Conservation (phyloP, 371 early-diverging fungal genomes). For the Nematocida parisii region DNA sequence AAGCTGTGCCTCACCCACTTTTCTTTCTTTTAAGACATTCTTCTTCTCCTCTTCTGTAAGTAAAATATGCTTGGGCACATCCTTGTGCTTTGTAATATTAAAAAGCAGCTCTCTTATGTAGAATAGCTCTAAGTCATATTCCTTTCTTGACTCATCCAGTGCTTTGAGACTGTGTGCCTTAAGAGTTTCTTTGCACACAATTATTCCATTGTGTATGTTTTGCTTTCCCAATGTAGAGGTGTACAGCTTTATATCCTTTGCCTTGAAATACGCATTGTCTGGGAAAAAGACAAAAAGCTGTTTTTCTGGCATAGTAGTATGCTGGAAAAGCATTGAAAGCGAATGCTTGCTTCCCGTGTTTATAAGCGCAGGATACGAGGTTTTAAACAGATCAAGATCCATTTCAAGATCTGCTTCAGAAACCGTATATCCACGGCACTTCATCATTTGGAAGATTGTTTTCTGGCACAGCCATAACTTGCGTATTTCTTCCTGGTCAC, state of each 20-base stretch:
- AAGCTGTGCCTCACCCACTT: constrained; percentile 86
- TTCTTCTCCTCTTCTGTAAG: constrained; percentile 82
- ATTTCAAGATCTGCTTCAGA: constrained; percentile 38
- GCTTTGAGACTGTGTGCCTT: constrained; percentile 57
- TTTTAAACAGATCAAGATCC: constrained; percentile 40
- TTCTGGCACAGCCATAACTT: constrained; percentile 66
- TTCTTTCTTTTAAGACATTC: constrained; percentile 79
- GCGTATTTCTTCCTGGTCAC: constrained; percentile 48
- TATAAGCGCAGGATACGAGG: constrained; percentile 44
- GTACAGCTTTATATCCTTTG: constrained; percentile 63
- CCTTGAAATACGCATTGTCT: constrained; percentile 64
- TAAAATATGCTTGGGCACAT: constrained; percentile 90
- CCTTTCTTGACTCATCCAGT: constrained; percentile 68
- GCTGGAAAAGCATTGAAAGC: constrained; percentile 55
- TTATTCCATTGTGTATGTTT: constrained; percentile 63
- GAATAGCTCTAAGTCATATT: constrained; percentile 84
- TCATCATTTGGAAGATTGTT: constrained; percentile 67
- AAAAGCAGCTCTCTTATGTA: constrained; percentile 87
- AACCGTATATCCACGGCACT: constrained; percentile 62
- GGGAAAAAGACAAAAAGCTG: constrained; percentile 66
- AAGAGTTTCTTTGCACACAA: constrained; percentile 64
- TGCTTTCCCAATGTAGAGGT: constrained; percentile 59
- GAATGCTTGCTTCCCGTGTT: constrained; percentile 53
- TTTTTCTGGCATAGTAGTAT: constrained; percentile 35
- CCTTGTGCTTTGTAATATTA: constrained; percentile 90